Percentiles rank a stretch among this genome's conserved stretches.
These are phyloP conservation scores for Avena eriantha DNA, from an alignment of 176 grass and related monocot genomes.

Conservation along the genomic window DNA sequence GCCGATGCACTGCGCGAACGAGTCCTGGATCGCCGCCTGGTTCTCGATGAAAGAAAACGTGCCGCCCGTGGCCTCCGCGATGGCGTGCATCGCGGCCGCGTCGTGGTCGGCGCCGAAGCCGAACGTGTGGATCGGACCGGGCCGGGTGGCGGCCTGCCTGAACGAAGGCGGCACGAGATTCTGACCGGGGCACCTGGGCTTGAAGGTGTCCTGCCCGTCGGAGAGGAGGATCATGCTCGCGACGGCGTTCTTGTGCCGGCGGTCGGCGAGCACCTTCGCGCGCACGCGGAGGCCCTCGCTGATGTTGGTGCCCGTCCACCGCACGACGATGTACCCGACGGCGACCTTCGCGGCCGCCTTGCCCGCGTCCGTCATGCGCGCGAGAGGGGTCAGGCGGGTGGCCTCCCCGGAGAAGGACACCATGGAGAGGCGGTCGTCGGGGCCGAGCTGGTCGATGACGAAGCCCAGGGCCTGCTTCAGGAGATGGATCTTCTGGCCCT, in stretches of 20 bases:
- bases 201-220: conserved; percentile 54
- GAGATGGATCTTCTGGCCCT: conserved; percentile 25
- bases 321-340: not conserved
- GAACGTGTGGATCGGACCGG: conserved; percentile 67
- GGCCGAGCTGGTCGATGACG: conserved; percentile 52
- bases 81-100: conserved; percentile 69
- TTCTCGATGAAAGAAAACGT: conserved; percentile 88
- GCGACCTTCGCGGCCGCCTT: not conserved
- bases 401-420: conserved; percentile 45
- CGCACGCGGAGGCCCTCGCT: conserved; percentile 40
- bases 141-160: not conserved
- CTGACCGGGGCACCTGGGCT: not conserved
- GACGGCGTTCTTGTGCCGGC: not conserved
- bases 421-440: conserved; percentile 44
- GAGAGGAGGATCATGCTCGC: conserved; percentile 49
- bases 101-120: conserved; percentile 81
- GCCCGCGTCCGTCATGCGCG: not conserved
- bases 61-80: conserved; percentile 65
- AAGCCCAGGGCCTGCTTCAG: conserved; percentile 47
- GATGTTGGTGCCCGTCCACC: conserved; percentile 49
- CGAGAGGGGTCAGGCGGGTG: conserved; percentile 3
- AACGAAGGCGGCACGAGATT: conserved; percentile 60
- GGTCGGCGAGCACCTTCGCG: conserved; percentile 44
- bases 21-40: conserved; percentile 62
- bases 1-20: conserved; percentile 77